These are phyloP conservation scores for Heracleum sosnowskyi DNA, from an alignment of 129 eudicot species.

Conservation along the genomic window DNA sequence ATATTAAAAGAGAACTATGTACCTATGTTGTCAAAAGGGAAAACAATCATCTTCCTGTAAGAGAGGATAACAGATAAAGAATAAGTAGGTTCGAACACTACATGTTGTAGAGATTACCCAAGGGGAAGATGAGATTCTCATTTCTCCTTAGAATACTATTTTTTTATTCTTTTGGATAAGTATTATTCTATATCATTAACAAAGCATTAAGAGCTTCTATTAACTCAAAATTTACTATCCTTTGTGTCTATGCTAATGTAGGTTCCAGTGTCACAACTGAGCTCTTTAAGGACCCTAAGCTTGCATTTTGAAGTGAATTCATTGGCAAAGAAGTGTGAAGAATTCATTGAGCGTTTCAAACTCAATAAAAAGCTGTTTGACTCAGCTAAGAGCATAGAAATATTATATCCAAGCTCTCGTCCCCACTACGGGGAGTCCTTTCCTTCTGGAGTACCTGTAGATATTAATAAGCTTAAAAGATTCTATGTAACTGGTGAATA, in stretches of 20 bases:
- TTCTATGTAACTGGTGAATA: slow-evolving; percentile 45
- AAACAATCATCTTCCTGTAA: not conserved
- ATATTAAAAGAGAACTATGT: not conserved
- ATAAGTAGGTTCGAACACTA: not conserved
- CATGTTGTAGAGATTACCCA: not conserved
- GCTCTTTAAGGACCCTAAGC: slow-evolving; percentile 54
- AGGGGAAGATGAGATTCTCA: not conserved
- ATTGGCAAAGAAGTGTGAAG: slow-evolving; percentile 80
- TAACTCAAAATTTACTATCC: not conserved
- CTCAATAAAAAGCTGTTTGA: slow-evolving; percentile 67
- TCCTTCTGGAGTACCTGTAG: slow-evolving; percentile 55
- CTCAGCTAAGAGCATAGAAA: slow-evolving; percentile 69
- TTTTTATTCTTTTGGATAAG: not conserved
- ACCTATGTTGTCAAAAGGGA: not conserved
- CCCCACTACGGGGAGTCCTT: slow-evolving; percentile 43
- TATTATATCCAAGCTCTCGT: slow-evolving; percentile 52
- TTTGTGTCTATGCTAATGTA: slow-evolving; percentile 14
- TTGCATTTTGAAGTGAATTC: slow-evolving; percentile 60
- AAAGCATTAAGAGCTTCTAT: not conserved
- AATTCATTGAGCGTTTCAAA: slow-evolving; percentile 59
- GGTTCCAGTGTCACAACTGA: slow-evolving; percentile 65
- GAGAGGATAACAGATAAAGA: not conserved
- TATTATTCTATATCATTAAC: not conserved
- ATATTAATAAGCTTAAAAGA: slow-evolving; percentile 42
- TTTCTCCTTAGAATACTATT: not conserved